These are phyloP conservation scores for Podospora anserina DNA, from an alignment of 495 filamentous ascomycete species.

Conservation along the genomic window DNA sequence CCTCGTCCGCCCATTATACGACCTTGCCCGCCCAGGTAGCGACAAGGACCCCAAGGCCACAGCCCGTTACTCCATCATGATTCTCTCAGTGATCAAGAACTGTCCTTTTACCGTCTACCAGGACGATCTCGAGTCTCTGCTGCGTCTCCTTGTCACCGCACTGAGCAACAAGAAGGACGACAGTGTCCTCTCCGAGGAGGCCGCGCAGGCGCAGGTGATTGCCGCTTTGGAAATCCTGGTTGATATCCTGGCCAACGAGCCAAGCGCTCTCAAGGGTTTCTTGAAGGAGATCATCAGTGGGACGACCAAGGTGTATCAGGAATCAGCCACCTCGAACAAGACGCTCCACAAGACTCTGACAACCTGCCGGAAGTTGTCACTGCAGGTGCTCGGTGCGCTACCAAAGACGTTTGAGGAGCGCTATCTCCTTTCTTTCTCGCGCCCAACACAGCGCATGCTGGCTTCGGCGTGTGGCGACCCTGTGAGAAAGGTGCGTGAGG, in stretches of 20 bases:
- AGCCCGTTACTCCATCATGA: constrained; percentile 28
- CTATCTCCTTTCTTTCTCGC: constrained; percentile 35
- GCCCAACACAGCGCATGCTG: constrained; percentile 38
- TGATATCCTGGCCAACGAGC: constrained; percentile 37
- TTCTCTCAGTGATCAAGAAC: constrained; percentile 40
- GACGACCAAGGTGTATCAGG: constrained; percentile 30
- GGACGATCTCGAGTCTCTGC: constrained; percentile 35
- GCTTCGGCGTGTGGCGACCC: constrained; percentile 44
- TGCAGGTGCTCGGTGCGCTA: constrained; percentile 40
- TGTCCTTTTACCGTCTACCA: constrained; percentile 42
- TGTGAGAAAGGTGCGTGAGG: constrained; percentile 42
- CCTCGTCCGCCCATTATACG: constrained; percentile 30
- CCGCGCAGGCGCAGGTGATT: constrained; percentile 23
- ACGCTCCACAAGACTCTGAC: constrained; percentile 5
- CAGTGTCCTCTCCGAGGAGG: constrained; percentile 14
- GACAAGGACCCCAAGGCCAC: constrained; percentile 17
- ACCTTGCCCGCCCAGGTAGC: constrained; percentile 24
- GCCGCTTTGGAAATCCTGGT: constrained; percentile 40
- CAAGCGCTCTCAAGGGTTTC: constrained; percentile 35
- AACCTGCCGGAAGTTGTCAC: constrained; percentile 34
- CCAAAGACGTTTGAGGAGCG: constrained; percentile 42
- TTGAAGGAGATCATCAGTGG: constrained; percentile 37
- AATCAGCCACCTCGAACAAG: constrained; percentile 20
- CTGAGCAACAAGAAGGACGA: constrained; percentile 20
- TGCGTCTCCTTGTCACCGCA: constrained; percentile 39